Percentiles rank a stretch among this genome's conserved stretches.
phyloP scores from a whole-genome alignment of 1,139 yeast species.

The Debaryomycetaceae sp. region DNA sequence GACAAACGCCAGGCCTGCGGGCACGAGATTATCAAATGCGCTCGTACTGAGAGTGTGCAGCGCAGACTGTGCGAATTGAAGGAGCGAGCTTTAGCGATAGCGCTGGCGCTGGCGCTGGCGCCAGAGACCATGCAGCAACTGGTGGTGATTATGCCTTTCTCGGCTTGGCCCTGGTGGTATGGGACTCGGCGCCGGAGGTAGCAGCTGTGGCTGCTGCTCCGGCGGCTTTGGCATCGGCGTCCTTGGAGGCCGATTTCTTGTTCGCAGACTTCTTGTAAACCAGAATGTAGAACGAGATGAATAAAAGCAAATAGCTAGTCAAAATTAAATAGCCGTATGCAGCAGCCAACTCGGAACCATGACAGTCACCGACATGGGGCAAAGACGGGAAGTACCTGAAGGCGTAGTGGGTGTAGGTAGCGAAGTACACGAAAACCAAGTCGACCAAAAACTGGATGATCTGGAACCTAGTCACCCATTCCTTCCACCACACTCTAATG shows the following conservation, averaged over 20 bases:
- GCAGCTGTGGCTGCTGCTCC: slow-evolving; percentile 5
- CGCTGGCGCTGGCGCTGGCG: too few species aligned
- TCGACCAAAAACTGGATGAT: slow-evolving; percentile 91
- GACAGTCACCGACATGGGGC: slow-evolving; percentile 85
- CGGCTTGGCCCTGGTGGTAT: slow-evolving; percentile 31
- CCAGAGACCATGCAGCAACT: too few species aligned
- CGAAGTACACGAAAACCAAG: slow-evolving; percentile 85
- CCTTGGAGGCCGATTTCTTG: slow-evolving; percentile 7
- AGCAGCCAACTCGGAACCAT: slow-evolving; percentile 93
- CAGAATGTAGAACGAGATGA: slow-evolving; percentile 89
- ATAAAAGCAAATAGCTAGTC: slow-evolving; percentile 84
- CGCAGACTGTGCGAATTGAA: too few species aligned
- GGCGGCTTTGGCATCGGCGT: slow-evolving; percentile 8
- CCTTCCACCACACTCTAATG: slow-evolving; percentile 98
- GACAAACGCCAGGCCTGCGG: too few species aligned
- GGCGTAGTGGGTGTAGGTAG: slow-evolving; percentile 79
- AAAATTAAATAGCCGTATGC: slow-evolving; percentile 84
- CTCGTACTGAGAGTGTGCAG: too few species aligned
- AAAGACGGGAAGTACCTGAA: slow-evolving; percentile 54
- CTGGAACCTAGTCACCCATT: slow-evolving; percentile 97
- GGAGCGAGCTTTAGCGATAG: too few species aligned
- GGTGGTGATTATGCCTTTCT: slow-evolving; percentile 35
- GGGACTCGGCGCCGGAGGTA: slow-evolving; percentile 19
- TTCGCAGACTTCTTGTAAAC: slow-evolving; percentile 58
- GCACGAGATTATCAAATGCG: too few species aligned